Evolutionary conservation across 352 stramenopile species (phyloP), one percentile per base, ranked within the genome.

Genomic region (Phytophthora macrochlamydospora): DNA sequence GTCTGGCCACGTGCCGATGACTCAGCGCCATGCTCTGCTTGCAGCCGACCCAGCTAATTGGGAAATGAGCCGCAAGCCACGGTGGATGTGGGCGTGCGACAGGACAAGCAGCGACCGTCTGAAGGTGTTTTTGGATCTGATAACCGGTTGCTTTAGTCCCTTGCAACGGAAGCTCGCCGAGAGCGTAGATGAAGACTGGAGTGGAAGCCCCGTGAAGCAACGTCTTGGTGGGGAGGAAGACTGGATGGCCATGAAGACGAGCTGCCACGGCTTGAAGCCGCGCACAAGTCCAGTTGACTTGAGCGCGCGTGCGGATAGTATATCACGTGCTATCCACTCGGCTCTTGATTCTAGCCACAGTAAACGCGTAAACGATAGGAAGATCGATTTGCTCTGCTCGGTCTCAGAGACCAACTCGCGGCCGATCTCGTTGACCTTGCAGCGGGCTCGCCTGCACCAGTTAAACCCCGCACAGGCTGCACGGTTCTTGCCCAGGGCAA

Each of bases 101-200:
- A 71, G 55, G 67, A 37, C 51, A 43, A 24, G 18, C 7, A 32
- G 28, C 45, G 59, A 52, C 51, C 53, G 59, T 52, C 59, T 59
- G 49, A 48, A 9, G 11, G 49, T n/a, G n/a, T n/a, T n/a, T n/a
- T n/a, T n/a, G 45, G 13, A 51, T 59, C 46, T 67, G 59, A 71
- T 67, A 71, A 67, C 42, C 6, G 37, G 43, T 28, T 5, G 6
- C 2, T 49, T n/a, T 18, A 12, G 12, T 29, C 13, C 18, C 6
- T 7, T 8, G 13, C 18, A n/a, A 49, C 29, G 14, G 43, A 6
- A 40, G 35, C 35, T 40, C 35, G 35, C 9, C 6, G 35, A 40
- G 35, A 40, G 5, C 35, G 6, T 40, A 11, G 9, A 40, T 40
- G 35, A 40, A 40, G 35, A 40, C 18, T 24, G 18, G 18, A 24